phyloP scores from a whole-genome alignment of 2,329 filamentous ascomycete species.

The Aspergillus arachidicola region DNA sequence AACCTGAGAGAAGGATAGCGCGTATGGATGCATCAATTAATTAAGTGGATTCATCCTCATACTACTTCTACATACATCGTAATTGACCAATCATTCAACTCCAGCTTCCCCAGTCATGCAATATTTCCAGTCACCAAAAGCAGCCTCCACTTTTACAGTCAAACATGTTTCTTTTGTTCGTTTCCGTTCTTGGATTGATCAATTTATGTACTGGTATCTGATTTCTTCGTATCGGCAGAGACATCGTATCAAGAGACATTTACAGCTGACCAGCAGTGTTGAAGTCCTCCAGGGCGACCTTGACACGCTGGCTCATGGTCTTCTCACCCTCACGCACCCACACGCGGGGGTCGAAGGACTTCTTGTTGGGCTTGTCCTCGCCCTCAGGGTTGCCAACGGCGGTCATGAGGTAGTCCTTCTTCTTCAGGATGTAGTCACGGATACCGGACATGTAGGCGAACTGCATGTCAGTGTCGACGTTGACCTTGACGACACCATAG shows the following conservation, averaged over 20 bases:
- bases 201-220: slow-evolving; percentile 26
- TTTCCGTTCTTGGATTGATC: slow-evolving; percentile 8
- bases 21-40: slow-evolving; percentile 1
- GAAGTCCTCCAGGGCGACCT: slow-evolving; percentile 86
- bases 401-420: slow-evolving; percentile 89
- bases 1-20: background rate
- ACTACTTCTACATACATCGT: slow-evolving; percentile 14
- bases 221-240: slow-evolving; percentile 21
- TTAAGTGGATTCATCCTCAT: slow-evolving; percentile 14
- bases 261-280: slow-evolving; percentile 80
- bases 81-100: slow-evolving; percentile 11
- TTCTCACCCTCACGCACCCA: slow-evolving; percentile 95
- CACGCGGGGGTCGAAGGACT: slow-evolving; percentile 85
- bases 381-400: slow-evolving; percentile 95
- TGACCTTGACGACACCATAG: slow-evolving; percentile 98
- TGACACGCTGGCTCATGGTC: slow-evolving; percentile 83
- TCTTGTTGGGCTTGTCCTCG: slow-evolving; percentile 99
- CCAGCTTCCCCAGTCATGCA: slow-evolving; percentile 5
- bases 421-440: slow-evolving; percentile 89
- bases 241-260: slow-evolving; percentile 32
- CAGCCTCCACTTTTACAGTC: slow-evolving; percentile 7
- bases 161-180: slow-evolving; percentile 3
- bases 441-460: slow-evolving; percentile 90
- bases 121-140: background rate
- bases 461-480: slow-evolving; percentile 97